These are phyloP conservation scores for Trichomonas tenax DNA, from an alignment of 208 protist species.

Conservation along the genomic window DNA sequence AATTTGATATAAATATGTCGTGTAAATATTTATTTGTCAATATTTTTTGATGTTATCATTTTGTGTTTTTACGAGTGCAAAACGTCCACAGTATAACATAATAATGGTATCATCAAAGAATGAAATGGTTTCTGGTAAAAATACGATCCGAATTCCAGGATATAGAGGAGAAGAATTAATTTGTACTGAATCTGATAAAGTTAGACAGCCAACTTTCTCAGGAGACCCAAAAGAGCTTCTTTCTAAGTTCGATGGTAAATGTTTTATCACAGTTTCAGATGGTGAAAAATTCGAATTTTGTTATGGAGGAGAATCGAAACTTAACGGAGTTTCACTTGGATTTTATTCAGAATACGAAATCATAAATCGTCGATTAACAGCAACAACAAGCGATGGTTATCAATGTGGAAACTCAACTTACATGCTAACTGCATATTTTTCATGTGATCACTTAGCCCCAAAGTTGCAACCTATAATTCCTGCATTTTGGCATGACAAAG, in stretches of 20 bases:
- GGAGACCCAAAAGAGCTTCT: background rate
- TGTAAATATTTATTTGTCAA: too few species aligned
- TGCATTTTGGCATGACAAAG: background rate
- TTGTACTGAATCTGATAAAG: background rate
- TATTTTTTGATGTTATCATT: too few species aligned
- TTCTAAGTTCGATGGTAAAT: background rate
- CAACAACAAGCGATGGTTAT: background rate
- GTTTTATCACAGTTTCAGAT: background rate
- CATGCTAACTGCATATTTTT: background rate
- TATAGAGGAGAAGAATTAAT: background rate
- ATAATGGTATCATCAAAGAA: background rate
- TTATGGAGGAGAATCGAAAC: background rate
- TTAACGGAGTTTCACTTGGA: background rate
- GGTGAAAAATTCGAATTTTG: background rate
- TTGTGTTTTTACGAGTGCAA: background rate
- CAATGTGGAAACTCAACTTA: background rate
- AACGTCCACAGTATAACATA: background rate
- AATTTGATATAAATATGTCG: too few species aligned
- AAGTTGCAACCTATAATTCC: background rate
- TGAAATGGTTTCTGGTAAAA: background rate
- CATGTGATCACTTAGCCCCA: background rate
- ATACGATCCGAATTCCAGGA: background rate
- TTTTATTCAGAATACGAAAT: background rate
- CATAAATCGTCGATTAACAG: background rate
- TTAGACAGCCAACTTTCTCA: background rate